Base-by-base conservation (phyloP, 2,329 filamentous ascomycete species). In the Tolypocladium nubicola region DNA sequence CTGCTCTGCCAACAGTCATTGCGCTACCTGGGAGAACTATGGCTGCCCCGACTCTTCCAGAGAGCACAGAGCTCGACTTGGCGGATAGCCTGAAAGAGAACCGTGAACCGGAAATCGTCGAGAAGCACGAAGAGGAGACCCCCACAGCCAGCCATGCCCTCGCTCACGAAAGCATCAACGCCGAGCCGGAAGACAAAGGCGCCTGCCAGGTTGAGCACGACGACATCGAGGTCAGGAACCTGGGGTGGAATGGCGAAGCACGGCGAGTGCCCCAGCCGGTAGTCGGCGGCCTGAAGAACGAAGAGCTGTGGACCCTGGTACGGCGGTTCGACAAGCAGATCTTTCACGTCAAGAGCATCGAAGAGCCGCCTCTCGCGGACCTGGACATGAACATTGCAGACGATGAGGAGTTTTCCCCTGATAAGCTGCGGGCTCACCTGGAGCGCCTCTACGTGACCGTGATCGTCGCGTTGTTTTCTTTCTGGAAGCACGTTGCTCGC, bases 361-460 rank as follows among this genome's bases (percentile, higher is more conserved):
- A 70, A 0, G 64, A 71, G 41, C 58, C 65, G 0, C 72, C 72
- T 0, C 79, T 87, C 1, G 88, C 87, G 7, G 83, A 84, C 16
- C 74, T 96, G 41, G 90, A 95, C 68, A 79, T 95, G 58, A 90
- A 91, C 63, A 86, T 90, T 57, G 86, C 89, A 5, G 86, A 91
- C 43, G 86, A 93, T 56, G 89, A 94, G 62, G 87, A 92, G 58
- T 94, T 94, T 68, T 89, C 87, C 0, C 89, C 90, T 0, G 89
- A 94, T 66, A 94, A 94, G 72, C 75, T 95, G 50, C 80, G 90
- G 13, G 83, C 86, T 2, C 90, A 88, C 56, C 68, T 94, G 4
- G 90, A 95, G 71, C 79, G 90, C 16, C 74, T 94, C 13, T 95
- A 95, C 68, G 91, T 90, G 79, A 89, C 87, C 0, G 83, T 95